Base-by-base conservation (phyloP, 257 asterid genomes). In the Salvia miltiorrhiza region DNA sequence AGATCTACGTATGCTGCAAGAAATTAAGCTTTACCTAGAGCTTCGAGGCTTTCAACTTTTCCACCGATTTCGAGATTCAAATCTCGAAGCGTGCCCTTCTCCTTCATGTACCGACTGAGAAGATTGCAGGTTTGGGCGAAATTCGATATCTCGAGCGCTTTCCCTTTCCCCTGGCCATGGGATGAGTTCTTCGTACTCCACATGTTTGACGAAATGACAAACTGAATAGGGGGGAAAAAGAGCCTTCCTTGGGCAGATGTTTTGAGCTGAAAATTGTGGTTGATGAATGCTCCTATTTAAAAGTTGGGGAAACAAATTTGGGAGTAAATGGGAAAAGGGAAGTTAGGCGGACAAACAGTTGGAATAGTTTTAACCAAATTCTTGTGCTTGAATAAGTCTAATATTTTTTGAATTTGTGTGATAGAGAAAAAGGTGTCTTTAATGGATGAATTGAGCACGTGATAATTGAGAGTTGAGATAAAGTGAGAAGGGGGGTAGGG, bases 71-170 rank as follows among this genome's bases (percentile, higher is more conserved):
- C 89, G 35, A 84, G 84, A 73, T 82, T 86, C 75, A 90, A 82
- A 75, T 86, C 85, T 76, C 74, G 84, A 30, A 90, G 69, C 43
- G 54, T 74, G 13, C 92, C 89, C 60, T 83, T 86, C 37, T 83
- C 83, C 73, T 88, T 90, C 21, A 90, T 82, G 59, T 73, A 90
- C 78, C 69, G 89, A 71, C 96, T 88, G 86, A 90, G 79, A n/a
- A 85, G 90, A 64, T 85, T 88, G 81, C 97, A 90, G 21, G 96
- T 88, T 9, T 75, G 85, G 0, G 72, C 81, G 32, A 90, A 90
- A 67, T 65, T 85, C 11, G 90, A 75, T 11, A 61, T 77, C 78
- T 79, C 89, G 19, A 80, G 72, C 49, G 68, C 87, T 79, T 78
- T 72, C 0, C 69, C 76, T 9, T 49, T 17, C 43, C 78, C 52